A percentile compares a stretch with the other conserved stretches of the same genome.
Conservation (phyloP, 306 rosid species). For the Astragalus glycyphyllos region DNA sequence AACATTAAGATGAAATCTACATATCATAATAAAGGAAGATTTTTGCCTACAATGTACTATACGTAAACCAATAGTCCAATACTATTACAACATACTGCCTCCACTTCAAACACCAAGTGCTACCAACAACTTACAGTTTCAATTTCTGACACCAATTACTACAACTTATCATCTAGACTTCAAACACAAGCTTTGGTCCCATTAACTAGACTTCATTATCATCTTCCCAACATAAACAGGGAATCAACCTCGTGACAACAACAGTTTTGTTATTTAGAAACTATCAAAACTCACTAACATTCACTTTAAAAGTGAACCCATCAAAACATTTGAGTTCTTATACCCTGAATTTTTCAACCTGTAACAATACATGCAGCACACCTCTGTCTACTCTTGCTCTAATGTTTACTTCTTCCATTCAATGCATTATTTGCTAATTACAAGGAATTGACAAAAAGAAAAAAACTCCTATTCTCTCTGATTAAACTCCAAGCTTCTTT, state of each 20-base stretch:
- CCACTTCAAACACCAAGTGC: constrained; percentile 21
- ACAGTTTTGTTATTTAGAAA: constrained; percentile 25
- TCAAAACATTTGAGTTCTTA: constrained; percentile 10
- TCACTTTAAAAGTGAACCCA: constrained; percentile 24
- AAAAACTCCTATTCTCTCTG: neutral
- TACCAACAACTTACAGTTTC: constrained; percentile 19
- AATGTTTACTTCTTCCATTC: constrained; percentile 34
- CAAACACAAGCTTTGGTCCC: constrained; percentile 27
- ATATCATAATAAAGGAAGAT: constrained; percentile 19
- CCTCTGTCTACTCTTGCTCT: constrained; percentile 17
- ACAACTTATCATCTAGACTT: constrained; percentile 5
- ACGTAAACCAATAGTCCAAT: constrained; percentile 32
- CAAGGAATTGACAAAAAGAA: neutral
- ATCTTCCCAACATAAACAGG: constrained; percentile 20
- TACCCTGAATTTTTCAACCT: constrained; percentile 13
- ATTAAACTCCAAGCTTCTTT: constrained; percentile 24
- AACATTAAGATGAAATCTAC: constrained; percentile 28
- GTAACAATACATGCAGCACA: constrained; percentile 26
- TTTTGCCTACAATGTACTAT: constrained; percentile 8
- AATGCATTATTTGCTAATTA: constrained; percentile 16
- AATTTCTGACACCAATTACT: constrained; percentile 32
- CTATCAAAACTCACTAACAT: constrained; percentile 11
- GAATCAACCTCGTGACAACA: constrained; percentile 24
- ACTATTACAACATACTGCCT: constrained; percentile 17
- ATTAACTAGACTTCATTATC: constrained; percentile 33